phyloP scores from a whole-genome alignment of 495 filamentous ascomycete species.

The Acidomyces sp. region DNA sequence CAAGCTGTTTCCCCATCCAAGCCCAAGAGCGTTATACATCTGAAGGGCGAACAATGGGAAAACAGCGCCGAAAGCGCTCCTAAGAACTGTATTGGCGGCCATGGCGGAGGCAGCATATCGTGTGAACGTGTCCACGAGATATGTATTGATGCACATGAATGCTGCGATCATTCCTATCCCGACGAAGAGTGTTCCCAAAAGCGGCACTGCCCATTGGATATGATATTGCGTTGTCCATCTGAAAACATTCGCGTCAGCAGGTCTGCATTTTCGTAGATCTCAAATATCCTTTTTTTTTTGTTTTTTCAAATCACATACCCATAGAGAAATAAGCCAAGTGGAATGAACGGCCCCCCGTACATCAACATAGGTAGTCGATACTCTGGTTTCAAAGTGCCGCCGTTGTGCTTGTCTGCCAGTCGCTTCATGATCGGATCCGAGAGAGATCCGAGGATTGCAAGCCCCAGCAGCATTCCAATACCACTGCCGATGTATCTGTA shows the following conservation, averaged over 20 bases:
- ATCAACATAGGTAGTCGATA: conserved; percentile 28
- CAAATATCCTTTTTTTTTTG: conserved; percentile 27
- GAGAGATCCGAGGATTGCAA: conserved; percentile 21
- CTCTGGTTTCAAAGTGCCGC: conserved; percentile 27
- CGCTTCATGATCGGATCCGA: conserved; percentile 26
- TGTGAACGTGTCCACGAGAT: conserved; percentile 27
- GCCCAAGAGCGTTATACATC: conserved; percentile 25
- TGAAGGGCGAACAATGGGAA: conserved; percentile 26
- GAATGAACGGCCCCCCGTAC: conserved; percentile 23
- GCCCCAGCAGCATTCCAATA: conserved; percentile 27
- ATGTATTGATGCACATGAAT: conserved; percentile 31
- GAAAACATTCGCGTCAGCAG: conserved; percentile 9
- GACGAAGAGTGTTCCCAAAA: conserved; percentile 27
- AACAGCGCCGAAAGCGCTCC: conserved; percentile 26
- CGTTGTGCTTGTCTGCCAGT: conserved; percentile 18
- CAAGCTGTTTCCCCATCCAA: conserved; percentile 31
- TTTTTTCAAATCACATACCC: no score
- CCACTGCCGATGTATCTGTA: conserved; percentile 29
- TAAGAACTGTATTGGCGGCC: conserved; percentile 28
- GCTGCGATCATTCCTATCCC: conserved; percentile 26
- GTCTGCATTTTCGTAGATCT: conserved; percentile 15
- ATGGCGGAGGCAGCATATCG: conserved; percentile 28
- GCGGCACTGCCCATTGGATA: conserved; percentile 29
- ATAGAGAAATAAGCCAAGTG: conserved; percentile 29
- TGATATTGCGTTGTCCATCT: conserved; percentile 17